Base-by-base conservation (phyloP, 78 protist species). In the Dictyostelium discoideum region DNA sequence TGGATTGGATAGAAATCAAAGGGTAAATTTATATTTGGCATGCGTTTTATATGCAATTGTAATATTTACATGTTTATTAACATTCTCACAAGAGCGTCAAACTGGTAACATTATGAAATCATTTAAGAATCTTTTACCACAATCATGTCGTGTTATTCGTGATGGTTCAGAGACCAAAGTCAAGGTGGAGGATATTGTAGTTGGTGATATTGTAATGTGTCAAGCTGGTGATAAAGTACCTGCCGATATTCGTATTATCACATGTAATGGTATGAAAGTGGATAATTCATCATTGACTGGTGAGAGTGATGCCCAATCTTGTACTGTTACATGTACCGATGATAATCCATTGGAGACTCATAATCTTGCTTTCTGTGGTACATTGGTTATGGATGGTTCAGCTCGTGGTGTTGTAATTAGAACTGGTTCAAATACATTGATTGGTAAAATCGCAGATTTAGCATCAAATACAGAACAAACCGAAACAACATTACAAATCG, bases 221-320 rank as follows among this genome's bases (percentile, higher is more conserved):
- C 37, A 39, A 2, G 87, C 96, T 9, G 96, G 93, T 69, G 95
- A 95, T 85, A 96, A 95, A 74, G 44, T 98, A 0, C 99, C 99
- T 13, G 98, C 98, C 8, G 99, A 99, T 63, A 78, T 98, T n/a
- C 92, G 99, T 10, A 24, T 99, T 11, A 54, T 98, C 13, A 74
- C 95, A 18, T 40, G 93, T 48, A 81, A 29, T 29, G 93, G 79
- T 57, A 93, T 97, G 87, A 74, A 92, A 69, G 99, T 97, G 10
- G 98, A 97, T 93, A 96, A 98, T 39, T 74, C 98, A 5, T 95
- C 98, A 16, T 85, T 99, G 26, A 98, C 99, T 0, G 99, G 99
- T 22, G 99, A 99, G 78, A 32, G 92, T 22, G 99, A 98, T 57
- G 98, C 99, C 5, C 97, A 89, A 37, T 39, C 93, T 16, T 85